Percentiles rank a stretch among this genome's conserved stretches.
phyloP scores from a whole-genome alignment of 192 early-diverging fungal genomes.

The Entomortierella lignicola region DNA sequence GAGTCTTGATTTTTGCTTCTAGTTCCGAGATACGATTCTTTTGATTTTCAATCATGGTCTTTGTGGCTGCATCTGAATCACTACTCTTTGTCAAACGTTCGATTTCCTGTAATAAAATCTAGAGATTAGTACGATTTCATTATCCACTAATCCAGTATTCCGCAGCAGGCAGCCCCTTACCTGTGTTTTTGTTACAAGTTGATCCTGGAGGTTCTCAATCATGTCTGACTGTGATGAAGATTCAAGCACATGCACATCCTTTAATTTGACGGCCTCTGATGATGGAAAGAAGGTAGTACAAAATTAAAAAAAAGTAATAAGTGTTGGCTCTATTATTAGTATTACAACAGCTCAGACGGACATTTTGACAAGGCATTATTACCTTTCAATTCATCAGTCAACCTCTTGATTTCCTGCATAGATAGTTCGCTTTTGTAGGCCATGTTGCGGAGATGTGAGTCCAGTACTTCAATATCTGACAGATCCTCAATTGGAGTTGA shows the following conservation, averaged over 20 bases:
- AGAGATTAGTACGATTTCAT: no score
- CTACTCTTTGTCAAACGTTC: constrained; percentile 13
- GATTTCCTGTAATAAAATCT: constrained; percentile 16
- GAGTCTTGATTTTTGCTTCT: constrained; percentile 23
- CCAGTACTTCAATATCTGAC: constrained; percentile 50
- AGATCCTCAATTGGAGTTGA: constrained; percentile 52
- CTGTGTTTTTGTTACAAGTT: constrained; percentile 39
- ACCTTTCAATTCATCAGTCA: constrained; percentile 43
- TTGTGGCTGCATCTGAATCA: neutral
- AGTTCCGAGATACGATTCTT: constrained; percentile 30
- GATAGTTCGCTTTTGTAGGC: constrained; percentile 52
- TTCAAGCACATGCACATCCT: constrained; percentile 45
- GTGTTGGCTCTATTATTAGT: no score
- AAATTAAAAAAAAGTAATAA: neutral
- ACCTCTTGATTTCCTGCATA: constrained; percentile 55
- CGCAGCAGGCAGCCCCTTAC: constrained; percentile 6
- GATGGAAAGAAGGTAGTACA: neutral
- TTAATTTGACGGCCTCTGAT: constrained; percentile 34
- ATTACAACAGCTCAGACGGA: no score
- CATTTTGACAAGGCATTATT: no score
- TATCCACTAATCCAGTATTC: no score
- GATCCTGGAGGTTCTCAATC: constrained; percentile 54
- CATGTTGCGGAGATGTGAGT: constrained; percentile 55
- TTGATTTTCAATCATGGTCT: constrained; percentile 6
- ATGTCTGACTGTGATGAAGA: constrained; percentile 47